Conservation (phyloP, 2,329 filamentous ascomycete species). For the Aspergillus sp. region DNA sequence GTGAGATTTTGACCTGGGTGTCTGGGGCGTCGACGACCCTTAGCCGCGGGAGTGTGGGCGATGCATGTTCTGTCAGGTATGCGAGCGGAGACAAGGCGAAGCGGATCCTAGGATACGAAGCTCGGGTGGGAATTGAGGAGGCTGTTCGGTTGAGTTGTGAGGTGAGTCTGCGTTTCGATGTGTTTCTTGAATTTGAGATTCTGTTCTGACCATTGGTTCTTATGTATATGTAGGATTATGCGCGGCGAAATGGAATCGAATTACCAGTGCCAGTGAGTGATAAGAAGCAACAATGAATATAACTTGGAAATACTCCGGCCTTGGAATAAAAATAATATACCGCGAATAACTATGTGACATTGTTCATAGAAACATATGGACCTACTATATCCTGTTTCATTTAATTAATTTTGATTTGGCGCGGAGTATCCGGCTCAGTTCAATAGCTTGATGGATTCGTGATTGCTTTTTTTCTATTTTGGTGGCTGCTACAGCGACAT, state of each 20-base stretch:
- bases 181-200: not conserved
- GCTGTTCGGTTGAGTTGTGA: constrained; percentile 46
- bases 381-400: not conserved
- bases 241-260: constrained; percentile 22
- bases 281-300: constrained; percentile 3
- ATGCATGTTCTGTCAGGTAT: constrained; percentile 49
- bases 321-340: not conserved
- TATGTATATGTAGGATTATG: constrained; percentile 23
- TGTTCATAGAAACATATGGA: not conserved
- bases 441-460: too few relatives aligned
- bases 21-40: constrained; percentile 42
- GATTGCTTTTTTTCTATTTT: too few relatives aligned
- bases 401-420: not conserved
- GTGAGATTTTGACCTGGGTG: constrained; percentile 44
- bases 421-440: too few relatives aligned
- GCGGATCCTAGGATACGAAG: constrained; percentile 47
- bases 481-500: too few relatives aligned
- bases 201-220: not conserved
- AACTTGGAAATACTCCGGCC: constrained; percentile 1
- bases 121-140: constrained; percentile 46
- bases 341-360: not conserved
- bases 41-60: constrained; percentile 49
- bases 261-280: constrained; percentile 7
- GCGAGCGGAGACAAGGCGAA: constrained; percentile 48
- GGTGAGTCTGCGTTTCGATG: constrained; percentile 22